Conservation (phyloP, 352 stramenopile species). For the Phytophthora hybrid region DNA sequence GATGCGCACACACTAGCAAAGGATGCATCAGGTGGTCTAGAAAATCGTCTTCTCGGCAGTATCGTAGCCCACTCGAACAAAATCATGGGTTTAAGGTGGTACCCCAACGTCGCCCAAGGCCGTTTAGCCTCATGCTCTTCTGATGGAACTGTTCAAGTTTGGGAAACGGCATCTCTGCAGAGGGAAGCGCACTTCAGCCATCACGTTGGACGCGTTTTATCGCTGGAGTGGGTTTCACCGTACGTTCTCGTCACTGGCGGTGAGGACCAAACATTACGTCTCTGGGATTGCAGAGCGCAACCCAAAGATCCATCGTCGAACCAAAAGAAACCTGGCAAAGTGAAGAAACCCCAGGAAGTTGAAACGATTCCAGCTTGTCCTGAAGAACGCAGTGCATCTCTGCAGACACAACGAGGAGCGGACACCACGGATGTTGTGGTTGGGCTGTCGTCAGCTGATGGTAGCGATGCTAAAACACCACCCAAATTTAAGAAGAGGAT, state of each 20-base stretch:
- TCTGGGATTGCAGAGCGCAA: slow-evolving; percentile 67
- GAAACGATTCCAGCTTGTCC: neutral
- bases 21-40: neutral
- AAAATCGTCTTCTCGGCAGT: slow-evolving; percentile 27
- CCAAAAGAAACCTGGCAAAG: slow-evolving; percentile 38
- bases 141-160: slow-evolving; percentile 69
- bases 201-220: slow-evolving; percentile 65
- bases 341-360: slow-evolving; percentile 37
- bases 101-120: neutral
- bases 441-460: neutral
- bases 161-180: slow-evolving; percentile 41
- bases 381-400: neutral
- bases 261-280: slow-evolving; percentile 73
- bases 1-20: neutral
- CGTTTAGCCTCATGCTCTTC: slow-evolving; percentile 62
- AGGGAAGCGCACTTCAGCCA: slow-evolving; percentile 46
- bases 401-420: slow-evolving; percentile 4
- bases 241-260: slow-evolving; percentile 61
- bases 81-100: slow-evolving; percentile 64
- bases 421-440: neutral
- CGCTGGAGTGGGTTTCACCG: slow-evolving; percentile 61
- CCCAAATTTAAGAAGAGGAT: slow-evolving; percentile 36
- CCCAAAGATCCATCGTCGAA: slow-evolving; percentile 11
- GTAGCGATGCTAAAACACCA: neutral
- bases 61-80: slow-evolving; percentile 50